Evolutionary conservation across 1,139 yeast genomes (phyloP), one percentile per base, ranked within the genome.

Genomic region (Geotrichum reessii): DNA sequence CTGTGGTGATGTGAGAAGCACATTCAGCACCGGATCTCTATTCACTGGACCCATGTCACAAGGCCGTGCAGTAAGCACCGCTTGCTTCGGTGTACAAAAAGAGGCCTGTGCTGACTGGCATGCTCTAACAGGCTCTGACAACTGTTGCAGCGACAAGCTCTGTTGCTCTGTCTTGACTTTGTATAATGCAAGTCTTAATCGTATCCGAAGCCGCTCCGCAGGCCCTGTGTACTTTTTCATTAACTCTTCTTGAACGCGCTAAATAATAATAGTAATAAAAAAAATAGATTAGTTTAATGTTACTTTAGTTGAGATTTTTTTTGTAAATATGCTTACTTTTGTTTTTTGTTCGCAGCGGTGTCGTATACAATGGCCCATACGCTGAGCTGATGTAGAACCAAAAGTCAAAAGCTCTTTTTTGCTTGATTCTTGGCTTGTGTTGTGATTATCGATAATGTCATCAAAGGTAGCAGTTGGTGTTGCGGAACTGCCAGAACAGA

Each of bases 161-260:
- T 28, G 25, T 21, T 56, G 58, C 42, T 33, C 42, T 4, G 58
- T 56, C 22, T 12, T 12, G 52, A 56, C 58, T 37, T 56, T 56
- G 52, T 56, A 56, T 14, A 51, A 40, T 4, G 58, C 58, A 27
- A 56, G 25, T 5, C 58, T 50, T 2, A 56, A 52, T 21, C 58
- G 47, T 11, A 51, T 55, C 19, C 53, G 53, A n/a, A 55, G 37
- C 55, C 53, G 28, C 17, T 50, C 33, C 5, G 55, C 51, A 19
- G 25, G 47, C 19, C 21, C 44, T 14, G 44, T 37, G 21, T n/a
- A 14, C 17, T 19, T n/a, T 12, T 12, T n/a, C 4, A 3, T 37
- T 37, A 19, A 37, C 6, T 9, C 19, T 37, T 37, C 21, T 37
- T 37, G 44, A n/a, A 37, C 8, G 5, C 5, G 9, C 44, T 37